These are phyloP conservation scores for Aspergillus arachidicola DNA, from an alignment of 2,329 filamentous ascomycete genomes.

Conservation along the genomic window DNA sequence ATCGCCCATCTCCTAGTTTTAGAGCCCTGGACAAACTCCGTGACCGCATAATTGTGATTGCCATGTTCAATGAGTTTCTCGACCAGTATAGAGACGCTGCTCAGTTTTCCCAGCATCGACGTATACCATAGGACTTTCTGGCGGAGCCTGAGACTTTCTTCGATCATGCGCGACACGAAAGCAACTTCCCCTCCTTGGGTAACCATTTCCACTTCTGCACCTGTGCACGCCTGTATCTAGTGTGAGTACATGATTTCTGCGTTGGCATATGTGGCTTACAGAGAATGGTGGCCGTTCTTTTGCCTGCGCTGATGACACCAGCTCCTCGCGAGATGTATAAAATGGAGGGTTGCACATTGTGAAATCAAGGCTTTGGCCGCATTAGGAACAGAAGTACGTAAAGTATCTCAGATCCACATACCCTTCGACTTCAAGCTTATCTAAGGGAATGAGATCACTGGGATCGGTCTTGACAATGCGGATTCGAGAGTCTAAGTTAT, in stretches of 20 bases:
- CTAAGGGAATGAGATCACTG: slow-evolving; percentile 64
- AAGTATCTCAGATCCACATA: slow-evolving; percentile 10
- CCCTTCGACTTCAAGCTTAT: slow-evolving; percentile 37
- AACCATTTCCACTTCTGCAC: slow-evolving; percentile 83
- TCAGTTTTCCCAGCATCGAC: slow-evolving; percentile 84
- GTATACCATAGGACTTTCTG: slow-evolving; percentile 82
- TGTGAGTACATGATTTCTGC: neutral
- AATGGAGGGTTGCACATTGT: slow-evolving; percentile 96
- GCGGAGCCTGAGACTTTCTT: slow-evolving; percentile 65
- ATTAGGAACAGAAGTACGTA: slow-evolving; percentile 11
- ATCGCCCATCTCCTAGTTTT: slow-evolving; percentile 85
- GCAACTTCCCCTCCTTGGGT: slow-evolving; percentile 73
- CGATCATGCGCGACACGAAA: slow-evolving; percentile 72
- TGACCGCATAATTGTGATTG: slow-evolving; percentile 79
- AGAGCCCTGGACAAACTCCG: slow-evolving; percentile 74
- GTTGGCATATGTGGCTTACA: slow-evolving; percentile 49
- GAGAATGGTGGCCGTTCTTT: slow-evolving; percentile 72
- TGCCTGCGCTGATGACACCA: slow-evolving; percentile 63
- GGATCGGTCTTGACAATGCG: slow-evolving; percentile 60
- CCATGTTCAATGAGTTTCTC: slow-evolving; percentile 57
- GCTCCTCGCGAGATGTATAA: slow-evolving; percentile 73
- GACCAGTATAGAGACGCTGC: slow-evolving; percentile 64
- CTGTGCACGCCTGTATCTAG: slow-evolving; percentile 62
- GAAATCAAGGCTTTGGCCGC: slow-evolving; percentile 66
- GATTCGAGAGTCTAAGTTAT: slow-evolving; percentile 67